phyloP scores from a whole-genome alignment of 331 rosid species.

The Malus hybrid region DNA sequence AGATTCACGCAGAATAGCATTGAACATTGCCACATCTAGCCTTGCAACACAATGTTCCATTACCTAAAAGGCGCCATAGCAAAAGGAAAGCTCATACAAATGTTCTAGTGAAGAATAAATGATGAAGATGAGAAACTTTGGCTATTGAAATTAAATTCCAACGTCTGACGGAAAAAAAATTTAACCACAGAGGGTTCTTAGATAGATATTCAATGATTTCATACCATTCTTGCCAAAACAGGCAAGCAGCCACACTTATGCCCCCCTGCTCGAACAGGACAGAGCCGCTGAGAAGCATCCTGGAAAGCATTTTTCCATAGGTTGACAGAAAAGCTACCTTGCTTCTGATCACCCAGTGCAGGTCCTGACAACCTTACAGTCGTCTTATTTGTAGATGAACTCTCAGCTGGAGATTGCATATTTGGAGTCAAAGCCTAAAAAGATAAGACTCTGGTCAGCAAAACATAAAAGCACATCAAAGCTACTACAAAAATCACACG shows the following conservation, averaged over 20 bases:
- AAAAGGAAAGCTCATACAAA: slow-evolving; percentile 7
- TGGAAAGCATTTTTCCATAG: slow-evolving; percentile 84
- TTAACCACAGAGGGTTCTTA: not conserved
- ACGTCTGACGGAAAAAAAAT: not conserved
- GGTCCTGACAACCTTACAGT: slow-evolving; percentile 62
- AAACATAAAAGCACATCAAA: not conserved
- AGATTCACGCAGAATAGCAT: slow-evolving; percentile 94
- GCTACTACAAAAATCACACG: not conserved
- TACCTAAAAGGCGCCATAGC: slow-evolving; percentile 43
- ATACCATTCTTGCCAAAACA: slow-evolving; percentile 73
- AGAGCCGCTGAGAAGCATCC: slow-evolving; percentile 80
- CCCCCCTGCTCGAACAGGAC: slow-evolving; percentile 92
- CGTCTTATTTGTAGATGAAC: slow-evolving; percentile 31
- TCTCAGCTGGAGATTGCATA: slow-evolving; percentile 62
- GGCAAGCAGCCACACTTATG: slow-evolving; percentile 98
- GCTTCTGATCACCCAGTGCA: slow-evolving; percentile 74
- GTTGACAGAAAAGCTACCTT: slow-evolving; percentile 72
- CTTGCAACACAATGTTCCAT: slow-evolving; percentile 87
- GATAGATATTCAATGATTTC: not conserved
- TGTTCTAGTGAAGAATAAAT: not conserved
- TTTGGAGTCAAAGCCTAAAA: slow-evolving; percentile 86
- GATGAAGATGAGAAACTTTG: slow-evolving; percentile 7
- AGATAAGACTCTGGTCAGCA: slow-evolving; percentile 10
- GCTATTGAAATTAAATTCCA: not conserved
- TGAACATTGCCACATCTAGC: slow-evolving; percentile 92